Percentiles rank a stretch among this genome's conserved stretches.
Evolutionary conservation across 179 eudicot genomes (phyloP).

Genomic region (Silene coronaria): DNA sequence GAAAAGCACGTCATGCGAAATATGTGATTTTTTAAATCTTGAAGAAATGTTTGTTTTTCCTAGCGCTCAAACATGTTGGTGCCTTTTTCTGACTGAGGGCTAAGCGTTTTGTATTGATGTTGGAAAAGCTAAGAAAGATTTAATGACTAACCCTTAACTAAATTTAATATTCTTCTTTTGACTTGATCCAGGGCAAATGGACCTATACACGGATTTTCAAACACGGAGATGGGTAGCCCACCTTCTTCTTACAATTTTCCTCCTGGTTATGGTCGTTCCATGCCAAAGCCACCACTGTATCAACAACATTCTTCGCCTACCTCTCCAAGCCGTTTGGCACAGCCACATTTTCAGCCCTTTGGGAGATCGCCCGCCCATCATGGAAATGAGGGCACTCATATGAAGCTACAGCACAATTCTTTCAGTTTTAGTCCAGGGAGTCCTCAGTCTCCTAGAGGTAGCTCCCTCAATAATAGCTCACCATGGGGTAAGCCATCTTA

Average conservation of each 20-base stretch:
- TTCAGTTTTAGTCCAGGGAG: conserved; percentile 48
- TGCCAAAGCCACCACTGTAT: conserved; percentile 44
- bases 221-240: conserved; percentile 45
- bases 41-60: neutral
- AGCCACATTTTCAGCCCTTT: conserved; percentile 57
- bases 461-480: conserved; percentile 38
- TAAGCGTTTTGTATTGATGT: neutral
- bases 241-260: conserved; percentile 42
- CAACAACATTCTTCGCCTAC: conserved; percentile 49
- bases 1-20: neutral
- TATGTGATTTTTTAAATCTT: neutral
- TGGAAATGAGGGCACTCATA: conserved; percentile 59
- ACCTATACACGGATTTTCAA: conserved; percentile 48
- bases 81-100: neutral
- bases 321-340: conserved; percentile 78
- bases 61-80: neutral
- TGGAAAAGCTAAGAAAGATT: neutral
- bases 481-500: conserved; percentile 49
- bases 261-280: conserved; percentile 44
- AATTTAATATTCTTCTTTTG: conserved; percentile 4
- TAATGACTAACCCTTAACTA: neutral
- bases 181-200: conserved; percentile 50
- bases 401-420: conserved; percentile 39
- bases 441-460: conserved; percentile 49
- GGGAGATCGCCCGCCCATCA: conserved; percentile 50